Evolutionary conservation across 306 rosid species (phyloP), one percentile per base, ranked within the genome.

Genomic region (Echinosophora koreensis): DNA sequence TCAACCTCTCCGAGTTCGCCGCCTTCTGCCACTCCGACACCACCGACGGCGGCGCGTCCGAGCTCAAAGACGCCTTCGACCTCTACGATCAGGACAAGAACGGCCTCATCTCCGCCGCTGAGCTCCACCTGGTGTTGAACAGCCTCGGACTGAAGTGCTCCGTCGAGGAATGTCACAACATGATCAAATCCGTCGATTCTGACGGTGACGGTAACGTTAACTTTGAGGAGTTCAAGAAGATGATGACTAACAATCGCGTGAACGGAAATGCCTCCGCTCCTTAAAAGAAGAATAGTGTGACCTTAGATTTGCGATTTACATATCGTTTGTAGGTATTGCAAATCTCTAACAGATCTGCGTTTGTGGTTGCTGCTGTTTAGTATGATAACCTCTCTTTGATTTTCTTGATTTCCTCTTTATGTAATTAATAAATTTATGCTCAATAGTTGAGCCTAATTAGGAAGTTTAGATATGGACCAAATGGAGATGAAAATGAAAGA

Each of bases 161-260:
- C 49, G 37, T 69, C 11, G 96, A 89, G 0, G 99, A 91, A 55
- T 91, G 99, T 32, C 51, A 71, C 69, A 79, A 71, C 4, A 96
- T 96, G 99, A 92, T 96, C 82, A 32, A 57, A 63, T 80, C 96
- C 52, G 97, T 96, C 0, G 99, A 96, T 46, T 82, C 90, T 10
- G 98, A 92, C 55, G 97, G 94, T 38, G 99, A 96, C 30, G 97
- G 91, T 2, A 82, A 87, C 73, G 99, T 96, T 37, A 91, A 87
- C 73, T 96, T 91, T 81, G 88, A 82, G 3, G 99, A 96, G 84
- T 96, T 96, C 77, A 77, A 77, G 88, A 62, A 71, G 83, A 96
- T 96, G 99, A 96, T 92, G 99, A 82, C 50, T 73, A 76, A 74
- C 81, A 81, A 81, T 3, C 14, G 39, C 1, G 16, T 16, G 2